Conservation (phyloP, 345 rosid species). For the Bruguiera parviflora region DNA sequence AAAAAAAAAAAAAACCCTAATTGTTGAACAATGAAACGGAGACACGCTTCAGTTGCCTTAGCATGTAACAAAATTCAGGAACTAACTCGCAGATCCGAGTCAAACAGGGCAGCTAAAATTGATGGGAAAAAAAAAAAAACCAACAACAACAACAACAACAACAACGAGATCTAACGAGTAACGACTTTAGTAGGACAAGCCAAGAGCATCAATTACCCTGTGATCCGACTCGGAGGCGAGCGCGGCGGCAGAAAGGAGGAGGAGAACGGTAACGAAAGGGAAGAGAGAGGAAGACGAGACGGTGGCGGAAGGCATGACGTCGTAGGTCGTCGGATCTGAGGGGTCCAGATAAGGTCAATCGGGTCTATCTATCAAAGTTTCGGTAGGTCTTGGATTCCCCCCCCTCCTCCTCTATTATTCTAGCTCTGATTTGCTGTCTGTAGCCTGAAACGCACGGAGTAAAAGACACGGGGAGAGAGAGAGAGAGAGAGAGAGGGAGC, state of each 20-base stretch:
- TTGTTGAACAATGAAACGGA: neutral
- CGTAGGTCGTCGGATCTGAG: constrained; percentile 27
- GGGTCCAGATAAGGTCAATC: constrained; percentile 12
- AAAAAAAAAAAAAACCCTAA: neutral
- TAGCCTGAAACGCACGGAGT: neutral
- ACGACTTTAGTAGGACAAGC: neutral
- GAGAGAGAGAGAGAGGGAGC: too few species aligned
- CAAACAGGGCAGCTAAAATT: neutral
- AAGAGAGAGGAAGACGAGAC: constrained; percentile 35
- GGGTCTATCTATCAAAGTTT: neutral
- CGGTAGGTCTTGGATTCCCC: neutral
- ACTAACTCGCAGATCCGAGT: constrained; percentile 30
- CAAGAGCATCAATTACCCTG: constrained; percentile 47
- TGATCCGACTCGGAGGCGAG: constrained; percentile 89
- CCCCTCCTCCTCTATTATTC: neutral
- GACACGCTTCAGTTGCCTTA: neutral
- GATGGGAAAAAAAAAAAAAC: neutral
- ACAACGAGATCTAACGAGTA: constrained; percentile 32
- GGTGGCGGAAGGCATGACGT: constrained; percentile 53
- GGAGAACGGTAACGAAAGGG: constrained; percentile 19
- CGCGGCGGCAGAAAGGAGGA: constrained; percentile 37
- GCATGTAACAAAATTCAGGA: neutral
- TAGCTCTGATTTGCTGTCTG: neutral
- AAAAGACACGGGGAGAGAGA: too few species aligned
- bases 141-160: too few species aligned